Percentiles rank a stretch among this genome's conserved stretches.
These are phyloP conservation scores for Lepiota brunneoincarnata DNA, from an alignment of 768 basidiomycete species.

Conservation along the genomic window DNA sequence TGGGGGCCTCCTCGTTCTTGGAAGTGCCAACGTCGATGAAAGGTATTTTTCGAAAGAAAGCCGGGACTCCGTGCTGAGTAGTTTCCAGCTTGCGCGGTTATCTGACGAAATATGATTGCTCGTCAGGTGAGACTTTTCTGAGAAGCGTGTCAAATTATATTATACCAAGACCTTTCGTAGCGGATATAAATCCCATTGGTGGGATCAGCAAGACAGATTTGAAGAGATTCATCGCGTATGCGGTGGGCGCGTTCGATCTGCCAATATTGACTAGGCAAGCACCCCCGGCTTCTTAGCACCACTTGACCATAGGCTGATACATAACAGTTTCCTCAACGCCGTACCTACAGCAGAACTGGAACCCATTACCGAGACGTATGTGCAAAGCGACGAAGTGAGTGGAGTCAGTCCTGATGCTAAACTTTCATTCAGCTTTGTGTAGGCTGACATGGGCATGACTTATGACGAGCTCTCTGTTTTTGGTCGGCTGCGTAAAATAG, in stretches of 20 bases:
- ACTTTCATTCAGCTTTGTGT: slow-evolving; percentile 8
- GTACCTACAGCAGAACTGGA: slow-evolving; percentile 96
- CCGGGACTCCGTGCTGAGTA: not conserved
- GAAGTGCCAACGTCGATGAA: slow-evolving; percentile 98
- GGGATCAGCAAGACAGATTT: slow-evolving; percentile 97
- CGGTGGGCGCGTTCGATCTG: slow-evolving; percentile 72
- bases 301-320: not conserved
- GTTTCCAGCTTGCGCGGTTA: slow-evolving; percentile 82
- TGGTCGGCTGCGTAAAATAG: slow-evolving; percentile 90
- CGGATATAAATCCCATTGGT: slow-evolving; percentile 98
- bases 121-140: slow-evolving; percentile 55
- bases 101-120: slow-evolving; percentile 97
- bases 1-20: slow-evolving; percentile 92
- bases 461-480: slow-evolving; percentile 95
- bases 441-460: slow-evolving; percentile 99
- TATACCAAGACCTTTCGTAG: slow-evolving; percentile 33
- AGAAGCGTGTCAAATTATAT: not conserved
- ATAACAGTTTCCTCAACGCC: slow-evolving; percentile 79
- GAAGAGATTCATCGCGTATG: slow-evolving; percentile 92
- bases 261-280: slow-evolving; percentile 76
- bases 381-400: slow-evolving; percentile 90
- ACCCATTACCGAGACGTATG: slow-evolving; percentile 90
- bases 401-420: not conserved
- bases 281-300: not conserved
- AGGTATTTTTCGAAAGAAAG: slow-evolving; percentile 45